Base-by-base conservation (phyloP, 345 rosid genomes). In the Hirschfeldia incana region DNA sequence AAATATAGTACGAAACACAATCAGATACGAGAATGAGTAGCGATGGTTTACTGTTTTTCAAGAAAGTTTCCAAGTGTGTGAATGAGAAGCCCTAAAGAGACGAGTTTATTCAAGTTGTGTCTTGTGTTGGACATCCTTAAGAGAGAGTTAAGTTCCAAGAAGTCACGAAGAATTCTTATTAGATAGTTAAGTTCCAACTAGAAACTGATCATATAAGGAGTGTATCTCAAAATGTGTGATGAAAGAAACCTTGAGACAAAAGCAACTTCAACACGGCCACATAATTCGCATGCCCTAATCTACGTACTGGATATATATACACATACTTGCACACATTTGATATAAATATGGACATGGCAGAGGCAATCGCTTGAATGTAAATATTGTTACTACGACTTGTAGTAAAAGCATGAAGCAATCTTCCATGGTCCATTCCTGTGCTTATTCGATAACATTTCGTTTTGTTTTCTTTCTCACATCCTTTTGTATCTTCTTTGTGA, bases 331-430 rank as follows among this genome's bases (percentile, higher is more conserved):
- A 30, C 17, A 65, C 53, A 71, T 26, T 36, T 46, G 75, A 11
- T 46, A 34, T 15, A 21, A n/a, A 60, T 63, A 63, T n/a, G 17
- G 73, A n/a, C 77, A 78, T 59, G 57, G 26, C 57, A 46, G 69
- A 72, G 11, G n/a, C 13, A 59, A 72, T 65, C 72, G n/a, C 30
- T 65, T 71, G 72, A 72, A 39, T 63, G 33, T 13, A 65, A 65
- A 13, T 37, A 65, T 28, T 42, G 33, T 66, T 66, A 17, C 7
- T 58, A 72, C 42, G 66, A 78, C 39, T 65, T 58, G 62, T 78
- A 55, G 73, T 59, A 44, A 73, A 78, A 72, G 53, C 73, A 78
- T 72, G 82, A 78, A 59, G 76, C 82, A 67, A 72, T 67, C 74
- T 33, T 27, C 27, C 57, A 67, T 27, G 69, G 44, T 73, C 44